A percentile compares a stretch with the other conserved stretches of the same genome.
Evolutionary conservation across 768 basidiomycete species (phyloP).

Genomic region (Trametopsis cervina): DNA sequence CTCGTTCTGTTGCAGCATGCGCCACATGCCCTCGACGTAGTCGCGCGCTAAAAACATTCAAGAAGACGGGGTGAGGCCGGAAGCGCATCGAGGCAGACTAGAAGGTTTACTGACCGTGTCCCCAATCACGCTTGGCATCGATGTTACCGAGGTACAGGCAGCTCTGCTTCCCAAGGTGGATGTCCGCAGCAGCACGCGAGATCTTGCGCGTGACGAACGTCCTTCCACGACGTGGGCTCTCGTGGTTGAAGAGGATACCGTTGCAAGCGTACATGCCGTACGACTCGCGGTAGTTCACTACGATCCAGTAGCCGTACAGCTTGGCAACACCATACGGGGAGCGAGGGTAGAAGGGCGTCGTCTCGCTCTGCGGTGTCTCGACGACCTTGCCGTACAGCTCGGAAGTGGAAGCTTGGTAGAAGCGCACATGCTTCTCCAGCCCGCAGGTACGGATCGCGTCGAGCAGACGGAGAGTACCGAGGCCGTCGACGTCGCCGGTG

Average conservation of each 20-base stretch:
- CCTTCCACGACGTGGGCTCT: constrained; percentile 89
- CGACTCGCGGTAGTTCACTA: constrained; percentile 88
- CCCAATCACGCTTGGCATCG: constrained; percentile 96
- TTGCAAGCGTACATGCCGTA: constrained; percentile 97
- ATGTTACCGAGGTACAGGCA: constrained; percentile 93
- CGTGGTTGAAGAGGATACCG: constrained; percentile 97
- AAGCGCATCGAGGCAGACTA: constrained; percentile 2
- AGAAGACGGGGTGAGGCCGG: constrained; percentile 6
- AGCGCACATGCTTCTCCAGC: constrained; percentile 85
- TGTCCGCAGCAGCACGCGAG: constrained; percentile 87
- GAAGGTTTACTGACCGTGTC: constrained; percentile 80
- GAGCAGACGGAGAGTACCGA: constrained; percentile 91
- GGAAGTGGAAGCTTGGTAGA: constrained; percentile 97
- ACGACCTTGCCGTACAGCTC: constrained; percentile 97
- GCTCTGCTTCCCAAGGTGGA: constrained; percentile 79
- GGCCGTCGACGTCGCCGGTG: constrained; percentile 93
- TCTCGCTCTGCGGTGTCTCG: constrained; percentile 92
- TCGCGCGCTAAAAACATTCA: constrained; percentile 67
- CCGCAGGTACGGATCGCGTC: constrained; percentile 96
- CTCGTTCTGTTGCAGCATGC: constrained; percentile 81
- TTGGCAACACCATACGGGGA: constrained; percentile 96
- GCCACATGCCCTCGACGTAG: constrained; percentile 98
- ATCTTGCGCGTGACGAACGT: constrained; percentile 98
- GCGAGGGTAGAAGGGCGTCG: constrained; percentile 97
- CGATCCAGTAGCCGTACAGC: constrained; percentile 88